Percentiles rank a stretch among this genome's conserved stretches.
phyloP scores from a whole-genome alignment of 208 protist species.

The Crithidia acanthocephali region DNA sequence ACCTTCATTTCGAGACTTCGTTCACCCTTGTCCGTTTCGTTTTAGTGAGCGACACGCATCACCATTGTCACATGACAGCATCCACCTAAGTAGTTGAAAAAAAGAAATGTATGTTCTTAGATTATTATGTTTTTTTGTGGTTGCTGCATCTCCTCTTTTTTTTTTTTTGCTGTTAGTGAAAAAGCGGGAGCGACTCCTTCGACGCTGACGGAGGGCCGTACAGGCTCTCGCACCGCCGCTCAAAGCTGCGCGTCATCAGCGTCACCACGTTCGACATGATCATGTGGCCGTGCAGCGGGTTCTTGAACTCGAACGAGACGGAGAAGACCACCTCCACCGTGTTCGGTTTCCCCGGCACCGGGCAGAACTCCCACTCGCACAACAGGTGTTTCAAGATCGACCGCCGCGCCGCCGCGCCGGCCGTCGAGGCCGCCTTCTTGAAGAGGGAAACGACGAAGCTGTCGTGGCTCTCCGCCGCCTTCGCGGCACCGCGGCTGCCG shows the following conservation, averaged over 20 bases:
- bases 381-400: conserved; percentile 61
- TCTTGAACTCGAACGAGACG: conserved; percentile 81
- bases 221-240: conserved; percentile 70
- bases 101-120: no score
- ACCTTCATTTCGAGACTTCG: no score
- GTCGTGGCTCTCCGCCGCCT: conserved; percentile 2
- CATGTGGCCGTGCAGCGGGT: conserved; percentile 71
- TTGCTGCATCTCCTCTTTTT: neutral
- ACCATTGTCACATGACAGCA: no score
- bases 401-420: conserved; percentile 38
- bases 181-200: conserved; percentile 40
- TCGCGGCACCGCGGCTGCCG: neutral
- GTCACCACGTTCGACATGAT: conserved; percentile 81
- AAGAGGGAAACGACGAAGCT: conserved; percentile 45
- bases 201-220: conserved; percentile 67
- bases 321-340: conserved; percentile 75
- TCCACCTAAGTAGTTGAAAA: no score
- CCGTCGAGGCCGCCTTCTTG: conserved; percentile 38
- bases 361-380: conserved; percentile 78
- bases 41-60: no score
- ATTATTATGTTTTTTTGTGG: neutral
- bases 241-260: conserved; percentile 84
- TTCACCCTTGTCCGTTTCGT: no score
- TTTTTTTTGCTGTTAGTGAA: neutral
- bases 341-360: conserved; percentile 42